phyloP scores from a whole-genome alignment of 2,329 filamentous ascomycete genomes.

The Clonostachys rhizophaga region DNA sequence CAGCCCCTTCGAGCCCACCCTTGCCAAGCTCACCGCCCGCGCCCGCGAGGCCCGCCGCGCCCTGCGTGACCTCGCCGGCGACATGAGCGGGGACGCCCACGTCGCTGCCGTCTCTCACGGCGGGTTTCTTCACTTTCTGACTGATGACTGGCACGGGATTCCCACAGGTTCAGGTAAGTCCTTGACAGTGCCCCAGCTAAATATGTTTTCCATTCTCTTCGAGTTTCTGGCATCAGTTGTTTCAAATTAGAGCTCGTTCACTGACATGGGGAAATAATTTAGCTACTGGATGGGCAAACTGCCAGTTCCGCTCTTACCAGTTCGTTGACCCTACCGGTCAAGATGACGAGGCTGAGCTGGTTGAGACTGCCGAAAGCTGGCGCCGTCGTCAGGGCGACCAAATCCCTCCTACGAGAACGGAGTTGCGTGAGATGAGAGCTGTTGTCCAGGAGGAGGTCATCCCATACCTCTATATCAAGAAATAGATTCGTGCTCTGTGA shows the following conservation, averaged over 20 bases:
- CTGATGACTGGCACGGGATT: constrained; percentile 71
- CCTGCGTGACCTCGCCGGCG: constrained; percentile 40
- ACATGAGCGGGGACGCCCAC: constrained; percentile 30
- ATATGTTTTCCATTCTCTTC: not conserved
- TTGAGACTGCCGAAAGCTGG: constrained; percentile 45
- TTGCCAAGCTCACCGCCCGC: constrained; percentile 51
- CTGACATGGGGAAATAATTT: not conserved
- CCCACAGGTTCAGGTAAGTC: constrained; percentile 31
- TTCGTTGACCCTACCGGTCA: constrained; percentile 50
- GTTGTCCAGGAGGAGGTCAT: constrained; percentile 27
- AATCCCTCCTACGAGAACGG: constrained; percentile 33
- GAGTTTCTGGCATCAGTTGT: not conserved
- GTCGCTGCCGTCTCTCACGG: constrained; percentile 79
- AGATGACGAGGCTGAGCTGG: constrained; percentile 40
- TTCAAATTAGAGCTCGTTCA: not conserved
- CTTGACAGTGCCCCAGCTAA: not conserved
- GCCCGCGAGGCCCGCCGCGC: constrained; percentile 57
- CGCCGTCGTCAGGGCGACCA: constrained; percentile 32
- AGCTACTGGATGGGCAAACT: constrained; percentile 73
- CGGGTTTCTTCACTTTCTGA: constrained; percentile 79
- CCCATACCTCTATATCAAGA: constrained; percentile 25
- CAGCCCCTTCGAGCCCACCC: constrained; percentile 39
- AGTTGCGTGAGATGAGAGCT: constrained; percentile 37
- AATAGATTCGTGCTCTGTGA: not conserved
- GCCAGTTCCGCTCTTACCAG: constrained; percentile 64